Conservation (phyloP, 2,329 filamentous ascomycete species). For the Fonsecaea multimorphosa region DNA sequence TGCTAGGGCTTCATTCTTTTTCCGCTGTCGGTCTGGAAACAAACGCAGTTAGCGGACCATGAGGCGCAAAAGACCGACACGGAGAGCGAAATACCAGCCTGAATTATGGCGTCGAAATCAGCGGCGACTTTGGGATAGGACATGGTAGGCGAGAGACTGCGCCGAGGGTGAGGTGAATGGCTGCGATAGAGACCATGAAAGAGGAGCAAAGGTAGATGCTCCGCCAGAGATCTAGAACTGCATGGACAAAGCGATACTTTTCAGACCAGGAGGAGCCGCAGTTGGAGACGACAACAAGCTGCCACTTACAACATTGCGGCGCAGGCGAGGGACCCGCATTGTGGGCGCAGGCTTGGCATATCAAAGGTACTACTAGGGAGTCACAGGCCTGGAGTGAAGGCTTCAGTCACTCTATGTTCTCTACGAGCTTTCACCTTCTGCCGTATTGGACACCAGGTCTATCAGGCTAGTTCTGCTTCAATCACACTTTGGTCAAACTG, state of each 20-base stretch:
- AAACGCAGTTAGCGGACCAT: slow-evolving; percentile 24
- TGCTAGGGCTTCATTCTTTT: slow-evolving; percentile 63
- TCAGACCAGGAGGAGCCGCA: not conserved
- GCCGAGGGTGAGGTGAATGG: not conserved
- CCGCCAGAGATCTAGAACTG: not conserved
- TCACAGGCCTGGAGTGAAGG: too few relatives aligned
- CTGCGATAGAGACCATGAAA: not conserved
- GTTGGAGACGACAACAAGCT: slow-evolving; percentile 7
- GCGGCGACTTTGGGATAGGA: slow-evolving; percentile 46
- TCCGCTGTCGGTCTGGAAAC: slow-evolving; percentile 57
- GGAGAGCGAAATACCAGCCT: slow-evolving; percentile 51
- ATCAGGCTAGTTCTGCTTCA: slow-evolving; percentile 2
- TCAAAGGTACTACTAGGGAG: too few relatives aligned
- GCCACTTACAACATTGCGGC: not conserved
- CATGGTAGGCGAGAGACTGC: slow-evolving; percentile 41
- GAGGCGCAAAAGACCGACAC: not conserved
- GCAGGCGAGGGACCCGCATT: not conserved
- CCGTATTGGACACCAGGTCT: not conserved
- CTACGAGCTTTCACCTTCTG: not conserved
- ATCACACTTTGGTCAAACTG: slow-evolving; percentile 7
- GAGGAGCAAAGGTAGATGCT: not conserved
- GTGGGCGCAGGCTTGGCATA: slow-evolving; percentile 4
- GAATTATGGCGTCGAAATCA: slow-evolving; percentile 60
- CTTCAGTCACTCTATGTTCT: not conserved
- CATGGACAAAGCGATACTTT: slow-evolving; percentile 1